Conservation (phyloP, 495 filamentous ascomycete genomes). For the Podospora australis region DNA sequence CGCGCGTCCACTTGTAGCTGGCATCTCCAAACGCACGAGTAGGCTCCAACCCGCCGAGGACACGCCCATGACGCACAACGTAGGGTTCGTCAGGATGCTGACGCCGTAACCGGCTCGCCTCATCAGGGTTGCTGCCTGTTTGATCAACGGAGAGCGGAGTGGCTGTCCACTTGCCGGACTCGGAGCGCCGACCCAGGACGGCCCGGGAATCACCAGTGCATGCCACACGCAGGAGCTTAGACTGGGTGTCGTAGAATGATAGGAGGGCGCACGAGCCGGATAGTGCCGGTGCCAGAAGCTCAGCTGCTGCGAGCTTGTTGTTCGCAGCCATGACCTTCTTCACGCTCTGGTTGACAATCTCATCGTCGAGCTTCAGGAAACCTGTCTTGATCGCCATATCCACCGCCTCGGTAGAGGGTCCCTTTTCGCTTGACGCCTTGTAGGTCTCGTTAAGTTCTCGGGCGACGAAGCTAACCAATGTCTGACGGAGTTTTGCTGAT, state of each 20-base stretch:
- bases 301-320: constrained; percentile 78
- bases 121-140: constrained; percentile 77
- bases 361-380: constrained; percentile 81
- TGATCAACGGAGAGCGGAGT: constrained; percentile 86
- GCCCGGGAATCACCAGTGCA: constrained; percentile 93
- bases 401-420: constrained; percentile 67
- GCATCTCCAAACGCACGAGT: constrained; percentile 94
- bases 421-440: constrained; percentile 58
- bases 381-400: constrained; percentile 89
- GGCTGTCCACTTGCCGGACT: constrained; percentile 86
- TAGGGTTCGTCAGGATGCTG: constrained; percentile 83
- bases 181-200: constrained; percentile 73
- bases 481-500: constrained; percentile 89
- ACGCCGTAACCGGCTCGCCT: constrained; percentile 71
- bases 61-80: constrained; percentile 79
- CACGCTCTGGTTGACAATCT: constrained; percentile 86
- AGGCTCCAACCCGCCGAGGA: constrained; percentile 87
- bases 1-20: constrained; percentile 88
- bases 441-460: constrained; percentile 92
- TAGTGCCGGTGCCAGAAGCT: constrained; percentile 84
- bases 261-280: constrained; percentile 95
- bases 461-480: constrained; percentile 84
- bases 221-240: constrained; percentile 79
- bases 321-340: constrained; percentile 81
- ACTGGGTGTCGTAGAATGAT: constrained; percentile 86